Evolutionary conservation across 2,329 filamentous ascomycete species (phyloP).

Genomic region (Cercospora sojina): DNA sequence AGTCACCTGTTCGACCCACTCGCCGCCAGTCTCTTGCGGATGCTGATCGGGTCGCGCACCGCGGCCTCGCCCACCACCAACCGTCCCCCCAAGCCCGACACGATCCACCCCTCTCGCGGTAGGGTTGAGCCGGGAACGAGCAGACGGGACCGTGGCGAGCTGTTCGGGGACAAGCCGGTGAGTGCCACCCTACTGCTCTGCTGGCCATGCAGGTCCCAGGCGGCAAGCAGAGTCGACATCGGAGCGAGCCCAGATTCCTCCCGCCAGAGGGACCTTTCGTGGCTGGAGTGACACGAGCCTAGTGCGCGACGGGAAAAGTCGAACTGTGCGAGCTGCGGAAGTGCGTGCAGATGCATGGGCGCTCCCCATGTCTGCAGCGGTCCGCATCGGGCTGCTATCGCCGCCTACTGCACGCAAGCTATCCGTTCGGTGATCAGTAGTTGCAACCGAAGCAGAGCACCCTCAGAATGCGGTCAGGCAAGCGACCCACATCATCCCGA

Average conservation of each 20-base stretch:
- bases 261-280: slow-evolving; percentile 4
- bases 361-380: slow-evolving; percentile 27
- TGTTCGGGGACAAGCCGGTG: neutral
- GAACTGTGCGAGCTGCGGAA: slow-evolving; percentile 16
- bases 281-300: slow-evolving; percentile 10
- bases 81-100: neutral
- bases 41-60: slow-evolving; percentile 8
- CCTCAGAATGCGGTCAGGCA: slow-evolving; percentile 26
- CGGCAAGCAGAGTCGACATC: slow-evolving; percentile 1
- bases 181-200: neutral
- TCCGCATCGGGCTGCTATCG: slow-evolving; percentile 29
- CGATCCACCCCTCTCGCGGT: neutral
- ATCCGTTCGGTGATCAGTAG: slow-evolving; percentile 24
- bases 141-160: neutral
- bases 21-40: slow-evolving; percentile 15
- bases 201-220: slow-evolving; percentile 16
- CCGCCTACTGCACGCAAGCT: slow-evolving; percentile 28
- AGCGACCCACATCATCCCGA: slow-evolving; percentile 18
- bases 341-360: slow-evolving; percentile 21
- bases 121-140: neutral
- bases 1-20: slow-evolving; percentile 26
- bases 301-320: slow-evolving; percentile 3
- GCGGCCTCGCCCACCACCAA: slow-evolving; percentile 9
- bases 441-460: slow-evolving; percentile 23
- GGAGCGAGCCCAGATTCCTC: slow-evolving; percentile 2